Percentiles rank a stretch among this genome's conserved stretches.
Conservation (phyloP, 1,139 yeast genomes). For the Pneumocystis carinii region DNA sequence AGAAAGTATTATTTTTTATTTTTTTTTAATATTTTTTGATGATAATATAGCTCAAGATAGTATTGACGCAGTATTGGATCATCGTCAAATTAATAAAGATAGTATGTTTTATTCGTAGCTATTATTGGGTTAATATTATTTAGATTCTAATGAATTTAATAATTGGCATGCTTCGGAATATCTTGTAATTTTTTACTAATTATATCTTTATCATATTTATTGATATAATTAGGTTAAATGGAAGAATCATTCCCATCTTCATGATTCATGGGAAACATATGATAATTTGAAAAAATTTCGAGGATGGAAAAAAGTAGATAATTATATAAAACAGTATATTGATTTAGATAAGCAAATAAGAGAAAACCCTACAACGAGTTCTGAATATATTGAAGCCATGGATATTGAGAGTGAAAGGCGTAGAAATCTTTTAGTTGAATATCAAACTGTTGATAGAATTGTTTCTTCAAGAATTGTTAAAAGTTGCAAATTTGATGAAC, state of each 20-base stretch:
- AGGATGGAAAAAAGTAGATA: constrained; percentile 78
- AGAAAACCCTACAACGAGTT: constrained; percentile 62
- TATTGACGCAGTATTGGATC: neutral
- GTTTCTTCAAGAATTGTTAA: constrained; percentile 40
- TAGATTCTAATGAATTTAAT: constrained; percentile 13
- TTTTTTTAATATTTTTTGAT: neutral
- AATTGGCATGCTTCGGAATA: neutral
- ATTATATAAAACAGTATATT: constrained; percentile 69
- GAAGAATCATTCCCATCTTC: constrained; percentile 78
- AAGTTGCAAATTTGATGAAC: constrained; percentile 30
- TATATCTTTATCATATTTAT: neutral
- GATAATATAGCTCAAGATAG: neutral
- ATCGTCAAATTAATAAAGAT: constrained; percentile 11
- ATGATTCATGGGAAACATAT: constrained; percentile 87
- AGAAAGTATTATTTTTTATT: constrained; percentile 8
- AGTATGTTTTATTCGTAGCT: constrained; percentile 18
- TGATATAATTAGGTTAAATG: constrained; percentile 48
- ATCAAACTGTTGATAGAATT: constrained; percentile 73
- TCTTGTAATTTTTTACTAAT: neutral
- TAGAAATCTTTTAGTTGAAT: constrained; percentile 72
- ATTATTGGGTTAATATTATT: constrained; percentile 17
- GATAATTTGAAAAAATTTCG: constrained; percentile 37
- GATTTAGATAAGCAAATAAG: constrained; percentile 61
- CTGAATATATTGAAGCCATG: constrained; percentile 79
- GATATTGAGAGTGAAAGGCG: constrained; percentile 77